phyloP scores from a whole-genome alignment of 306 rosid species.

The Dryas drummondii region DNA sequence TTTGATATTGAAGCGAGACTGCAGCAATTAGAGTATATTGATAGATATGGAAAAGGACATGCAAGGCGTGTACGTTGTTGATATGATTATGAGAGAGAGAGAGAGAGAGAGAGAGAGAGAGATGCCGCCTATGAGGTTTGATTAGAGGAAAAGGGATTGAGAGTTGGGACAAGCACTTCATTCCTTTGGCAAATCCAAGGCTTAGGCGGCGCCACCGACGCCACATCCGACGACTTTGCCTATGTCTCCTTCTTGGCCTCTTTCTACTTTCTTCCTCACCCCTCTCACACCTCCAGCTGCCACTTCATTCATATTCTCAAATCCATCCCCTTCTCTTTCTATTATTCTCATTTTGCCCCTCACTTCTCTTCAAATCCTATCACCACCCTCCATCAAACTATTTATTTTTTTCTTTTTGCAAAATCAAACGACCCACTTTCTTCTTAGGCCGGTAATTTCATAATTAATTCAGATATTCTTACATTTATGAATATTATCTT shows the following conservation, averaged over 20 bases:
- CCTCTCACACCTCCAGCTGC: not conserved
- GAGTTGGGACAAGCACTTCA: constrained; percentile 58
- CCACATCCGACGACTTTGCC: constrained; percentile 59
- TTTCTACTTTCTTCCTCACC: not conserved
- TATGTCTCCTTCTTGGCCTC: constrained; percentile 40
- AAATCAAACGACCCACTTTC: too few species aligned
- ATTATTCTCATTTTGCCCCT: not conserved
- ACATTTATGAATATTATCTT: too few species aligned
- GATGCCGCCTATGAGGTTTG: constrained; percentile 41
- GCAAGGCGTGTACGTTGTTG: not conserved
- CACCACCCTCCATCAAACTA: too few species aligned
- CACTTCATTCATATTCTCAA: not conserved
- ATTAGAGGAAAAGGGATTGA: not conserved
- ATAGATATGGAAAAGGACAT: not conserved
- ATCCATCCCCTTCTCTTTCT: not conserved
- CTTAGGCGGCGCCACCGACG: constrained; percentile 62
- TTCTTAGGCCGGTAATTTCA: too few species aligned
- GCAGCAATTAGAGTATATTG: not conserved
- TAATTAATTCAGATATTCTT: too few species aligned
- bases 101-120: constrained; percentile 3
- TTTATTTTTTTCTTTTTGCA: too few species aligned
- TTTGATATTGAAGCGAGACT: not conserved
- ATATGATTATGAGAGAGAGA: not conserved
- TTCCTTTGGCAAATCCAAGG: constrained; percentile 95
- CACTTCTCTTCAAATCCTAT: not conserved